Evolutionary conservation across 371 early-diverging fungal species (phyloP), one percentile per base, ranked within the genome.

Genomic region (Apophysomyces ossiformis): DNA sequence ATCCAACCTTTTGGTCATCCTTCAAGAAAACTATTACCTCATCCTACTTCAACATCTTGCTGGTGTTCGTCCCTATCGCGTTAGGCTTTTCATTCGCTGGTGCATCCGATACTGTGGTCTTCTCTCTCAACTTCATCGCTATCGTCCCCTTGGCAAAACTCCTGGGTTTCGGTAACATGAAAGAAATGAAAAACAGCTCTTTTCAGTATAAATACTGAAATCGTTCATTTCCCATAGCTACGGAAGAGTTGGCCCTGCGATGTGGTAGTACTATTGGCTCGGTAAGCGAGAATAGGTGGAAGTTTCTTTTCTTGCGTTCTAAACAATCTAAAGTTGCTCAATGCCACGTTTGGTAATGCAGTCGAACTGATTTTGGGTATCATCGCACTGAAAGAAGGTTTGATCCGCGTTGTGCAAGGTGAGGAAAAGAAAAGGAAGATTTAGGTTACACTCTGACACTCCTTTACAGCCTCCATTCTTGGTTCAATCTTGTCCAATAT

Each of bases 41-140:
- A 0, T 87, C 89, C 18, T 82, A 77, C 66, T 67, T 92, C 73
- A 93, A 93, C 68, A 41, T 88, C 35, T 69, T 93, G 7, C 71
- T 91, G 15, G 47, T 93, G 15, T 91, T 95, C 50, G 79, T 93
- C 0, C 96, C 96, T 5, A 77, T 95, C 5, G 95, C 94, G 11
- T 78, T 92, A 21, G 58, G 87, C 0, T 79, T 89, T 50, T 79
- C 81, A 32, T 66, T 81, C 12, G 69, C 89, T n/a, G 75, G 83
- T 16, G 89, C 91, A 75, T 75, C 86, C 5, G 82, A 84, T 21
- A 83, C 87, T 39, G 71, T 85, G 8, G 81, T 86, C 9, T 97
- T 95, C 68, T 61, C 84, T 13, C 81, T 95, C 63, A 98, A 98
- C 85, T 95, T 96, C 58, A 82, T 95, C 21, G 96, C 96, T n/a